Conservation (phyloP, 2,329 filamentous ascomycete genomes). For the Metarhizium anisopliae region DNA sequence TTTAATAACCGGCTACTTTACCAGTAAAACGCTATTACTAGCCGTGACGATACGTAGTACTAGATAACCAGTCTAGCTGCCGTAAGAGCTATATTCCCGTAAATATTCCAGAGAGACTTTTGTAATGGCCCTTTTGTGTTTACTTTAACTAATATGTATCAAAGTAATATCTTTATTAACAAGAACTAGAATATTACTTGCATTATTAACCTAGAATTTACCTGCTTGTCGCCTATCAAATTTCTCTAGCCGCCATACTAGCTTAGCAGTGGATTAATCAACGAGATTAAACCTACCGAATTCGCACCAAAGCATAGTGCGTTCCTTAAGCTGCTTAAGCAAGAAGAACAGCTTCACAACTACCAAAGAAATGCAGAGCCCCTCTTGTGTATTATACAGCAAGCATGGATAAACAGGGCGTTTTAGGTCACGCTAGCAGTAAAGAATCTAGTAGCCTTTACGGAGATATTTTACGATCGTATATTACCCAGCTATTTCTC, state of each 20-base stretch:
- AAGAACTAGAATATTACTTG: slow-evolving; percentile 23
- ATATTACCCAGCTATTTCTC: slow-evolving; percentile 7
- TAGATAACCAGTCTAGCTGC: slow-evolving; percentile 11
- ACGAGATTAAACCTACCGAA: slow-evolving; percentile 1
- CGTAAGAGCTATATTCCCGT: slow-evolving; percentile 8
- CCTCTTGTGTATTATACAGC: slow-evolving; percentile 8
- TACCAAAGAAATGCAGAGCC: background rate
- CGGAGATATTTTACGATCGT: slow-evolving; percentile 8
- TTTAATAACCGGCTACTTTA: slow-evolving; percentile 11
- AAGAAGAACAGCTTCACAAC: slow-evolving; percentile 5
- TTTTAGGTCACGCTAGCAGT: slow-evolving; percentile 10
- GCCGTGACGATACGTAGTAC: slow-evolving; percentile 6
- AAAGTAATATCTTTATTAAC: slow-evolving; percentile 25
- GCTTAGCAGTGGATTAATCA: slow-evolving; percentile 21
- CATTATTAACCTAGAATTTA: slow-evolving; percentile 24
- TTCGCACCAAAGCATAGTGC: slow-evolving; percentile 4
- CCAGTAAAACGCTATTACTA: slow-evolving; percentile 11
- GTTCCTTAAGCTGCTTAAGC: slow-evolving; percentile 3
- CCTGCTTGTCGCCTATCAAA: slow-evolving; percentile 20
- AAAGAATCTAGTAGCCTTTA: slow-evolving; percentile 7
- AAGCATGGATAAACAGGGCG: slow-evolving; percentile 7
- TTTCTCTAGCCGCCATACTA: slow-evolving; percentile 10
- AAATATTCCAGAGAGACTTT: slow-evolving; percentile 13
- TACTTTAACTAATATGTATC: slow-evolving; percentile 20
- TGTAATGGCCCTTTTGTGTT: slow-evolving; percentile 18